Evolutionary conservation across 805 yeast species (phyloP).

Genomic region (Saccharomycopsis sp.): DNA sequence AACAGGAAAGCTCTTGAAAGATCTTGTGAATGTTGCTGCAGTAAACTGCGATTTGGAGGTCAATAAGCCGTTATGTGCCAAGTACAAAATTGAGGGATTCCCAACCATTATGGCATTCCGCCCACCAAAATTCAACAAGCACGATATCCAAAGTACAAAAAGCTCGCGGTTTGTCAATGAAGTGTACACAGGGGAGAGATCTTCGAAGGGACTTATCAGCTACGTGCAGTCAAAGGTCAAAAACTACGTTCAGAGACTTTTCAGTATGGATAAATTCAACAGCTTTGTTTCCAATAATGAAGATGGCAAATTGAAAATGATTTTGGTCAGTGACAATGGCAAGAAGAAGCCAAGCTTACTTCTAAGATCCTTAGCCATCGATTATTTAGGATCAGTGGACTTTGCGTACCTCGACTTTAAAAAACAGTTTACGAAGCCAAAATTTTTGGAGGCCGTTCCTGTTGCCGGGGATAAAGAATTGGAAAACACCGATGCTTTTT

Average conservation of each 20-base stretch:
- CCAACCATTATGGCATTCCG: slow-evolving; percentile 81
- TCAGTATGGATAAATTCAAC: slow-evolving; percentile 29
- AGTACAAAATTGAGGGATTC: slow-evolving; percentile 62
- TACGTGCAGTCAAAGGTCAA: slow-evolving; percentile 53
- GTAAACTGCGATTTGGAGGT: slow-evolving; percentile 74
- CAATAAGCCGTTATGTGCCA: slow-evolving; percentile 65
- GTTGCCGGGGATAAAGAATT: slow-evolving; percentile 8
- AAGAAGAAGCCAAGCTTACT: slow-evolving; percentile 45
- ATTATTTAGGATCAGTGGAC: slow-evolving; percentile 46
- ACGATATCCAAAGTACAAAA: slow-evolving; percentile 16
- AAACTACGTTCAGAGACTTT: slow-evolving; percentile 54
- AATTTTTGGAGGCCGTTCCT: slow-evolving; percentile 20
- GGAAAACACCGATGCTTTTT: slow-evolving; percentile 18
- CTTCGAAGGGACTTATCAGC: slow-evolving; percentile 45
- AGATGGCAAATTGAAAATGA: slow-evolving; percentile 31
- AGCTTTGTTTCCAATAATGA: slow-evolving; percentile 19
- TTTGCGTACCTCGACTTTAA: slow-evolving; percentile 38
- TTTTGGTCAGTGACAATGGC: slow-evolving; percentile 42
- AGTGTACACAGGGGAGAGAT: slow-evolving; percentile 55
- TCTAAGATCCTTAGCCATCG: slow-evolving; percentile 62
- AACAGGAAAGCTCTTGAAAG: slow-evolving; percentile 53
- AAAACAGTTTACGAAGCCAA: slow-evolving; percentile 25
- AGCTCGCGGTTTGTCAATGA: slow-evolving; percentile 42
- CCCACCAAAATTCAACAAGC: slow-evolving; percentile 57
- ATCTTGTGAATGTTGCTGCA: slow-evolving; percentile 62